Evolutionary conservation across 225 moss, liverwort and hornwort species (phyloP), one percentile per base, ranked within the genome.

Genomic region (Asterella californica): DNA sequence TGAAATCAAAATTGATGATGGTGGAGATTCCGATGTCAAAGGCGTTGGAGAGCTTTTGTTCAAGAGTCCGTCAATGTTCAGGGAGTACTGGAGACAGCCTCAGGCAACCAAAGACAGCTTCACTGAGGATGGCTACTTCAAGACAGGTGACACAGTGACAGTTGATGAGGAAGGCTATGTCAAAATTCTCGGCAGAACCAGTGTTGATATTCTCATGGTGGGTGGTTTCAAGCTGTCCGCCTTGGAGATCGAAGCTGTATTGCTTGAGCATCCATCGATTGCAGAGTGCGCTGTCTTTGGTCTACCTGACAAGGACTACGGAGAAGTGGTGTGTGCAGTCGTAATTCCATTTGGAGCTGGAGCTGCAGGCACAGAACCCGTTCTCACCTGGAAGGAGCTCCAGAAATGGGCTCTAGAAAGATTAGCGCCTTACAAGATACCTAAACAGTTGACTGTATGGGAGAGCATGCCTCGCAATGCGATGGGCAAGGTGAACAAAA

Each of bases 201-300:
- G 94, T 83, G 92, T 96, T 54, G 96, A 96, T 82, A 96, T 96
- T 61, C 88, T 96, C 61, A 96, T 94, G 87, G 90, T 90, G 50
- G 92, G 91, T 81, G 96, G 96, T 9, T 92, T 86, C 86, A 96
- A 94, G 88, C 82, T 96, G 32, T 94, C 96, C 36, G 90, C 96
- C 14, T 87, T 96, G 63, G 96, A 96, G 84, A 96, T 96, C 80
- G 96, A 96, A 86, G 96, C 91, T 45, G 87, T 91, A 37, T 78
- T 96, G 55, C 93, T 96, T n/a, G 83, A 95, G 90, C 92, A 96
- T 85, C 89, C 93, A 47, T 63, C 81, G 53, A 89, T 96, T 76
- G 91, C 96, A 32, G 96, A 96, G 81, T 94, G 94, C 79, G 96
- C 88, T 63, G 79, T 96, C 83, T 19, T 94, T 57, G 96, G 93